Percentiles rank a stretch among this genome's conserved stretches.
Conservation (phyloP, 192 early-diverging fungal species). For the Entomortierella beljakovae region DNA sequence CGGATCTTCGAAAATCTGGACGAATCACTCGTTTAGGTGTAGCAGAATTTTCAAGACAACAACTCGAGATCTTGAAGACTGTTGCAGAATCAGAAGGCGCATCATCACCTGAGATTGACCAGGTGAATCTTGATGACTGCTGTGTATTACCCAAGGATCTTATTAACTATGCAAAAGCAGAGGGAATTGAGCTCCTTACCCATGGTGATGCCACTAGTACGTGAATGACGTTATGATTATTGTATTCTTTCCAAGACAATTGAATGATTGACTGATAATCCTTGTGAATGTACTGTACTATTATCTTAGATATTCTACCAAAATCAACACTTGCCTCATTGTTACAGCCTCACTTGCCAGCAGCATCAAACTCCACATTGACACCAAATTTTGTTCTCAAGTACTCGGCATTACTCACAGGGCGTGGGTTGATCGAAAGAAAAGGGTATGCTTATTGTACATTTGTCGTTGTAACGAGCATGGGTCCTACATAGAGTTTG, state of each 20-base stretch:
- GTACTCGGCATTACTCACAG: slow-evolving; percentile 55
- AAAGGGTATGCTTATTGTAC: slow-evolving; percentile 59
- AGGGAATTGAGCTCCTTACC: slow-evolving; percentile 56
- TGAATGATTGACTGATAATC: too few species aligned
- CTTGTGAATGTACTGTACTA: neutral
- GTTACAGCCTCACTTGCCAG: slow-evolving; percentile 38
- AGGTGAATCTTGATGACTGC: slow-evolving; percentile 58
- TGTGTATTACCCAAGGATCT: slow-evolving; percentile 58
- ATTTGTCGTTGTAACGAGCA: too few species aligned
- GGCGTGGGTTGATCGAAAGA: slow-evolving; percentile 57
- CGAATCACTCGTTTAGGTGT: slow-evolving; percentile 56
- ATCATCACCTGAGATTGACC: slow-evolving; percentile 54
- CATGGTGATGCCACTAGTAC: slow-evolving; percentile 59
- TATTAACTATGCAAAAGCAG: slow-evolving; percentile 54
- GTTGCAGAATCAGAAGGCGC: slow-evolving; percentile 17
- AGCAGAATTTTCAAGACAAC: slow-evolving; percentile 52
- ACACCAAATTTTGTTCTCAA: slow-evolving; percentile 62
- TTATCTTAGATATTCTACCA: slow-evolving; percentile 57
- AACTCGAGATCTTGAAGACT: slow-evolving; percentile 41
- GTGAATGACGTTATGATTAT: neutral
- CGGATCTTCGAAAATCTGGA: slow-evolving; percentile 41
- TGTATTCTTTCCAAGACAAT: neutral
- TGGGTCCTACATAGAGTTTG: too few species aligned
- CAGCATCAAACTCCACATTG: slow-evolving; percentile 10
- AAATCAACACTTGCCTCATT: slow-evolving; percentile 48